Percentiles rank a stretch among this genome's conserved stretches.
These are phyloP conservation scores for Raphanus hybrid DNA, from an alignment of 441 rosid genomes.

Conservation along the genomic window DNA sequence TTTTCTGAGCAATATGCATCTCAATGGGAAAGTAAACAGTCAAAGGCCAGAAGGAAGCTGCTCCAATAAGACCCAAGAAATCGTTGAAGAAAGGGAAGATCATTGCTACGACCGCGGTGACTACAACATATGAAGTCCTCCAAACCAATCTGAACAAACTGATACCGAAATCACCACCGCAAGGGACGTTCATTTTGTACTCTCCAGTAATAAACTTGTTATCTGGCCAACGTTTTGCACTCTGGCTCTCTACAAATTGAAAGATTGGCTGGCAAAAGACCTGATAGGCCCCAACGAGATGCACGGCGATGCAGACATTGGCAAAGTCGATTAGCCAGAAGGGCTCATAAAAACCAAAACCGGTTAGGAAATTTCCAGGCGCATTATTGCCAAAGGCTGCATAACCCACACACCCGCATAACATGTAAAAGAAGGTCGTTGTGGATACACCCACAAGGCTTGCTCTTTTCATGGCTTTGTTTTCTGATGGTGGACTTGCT, in stretches of 20 bases:
- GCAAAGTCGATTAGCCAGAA: constrained; percentile 85
- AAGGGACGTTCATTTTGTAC: constrained; percentile 53
- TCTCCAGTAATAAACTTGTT: constrained; percentile 61
- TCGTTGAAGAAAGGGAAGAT: constrained; percentile 87
- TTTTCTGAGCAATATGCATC: constrained; percentile 73
- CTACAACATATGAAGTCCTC: constrained; percentile 68
- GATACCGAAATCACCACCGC: constrained; percentile 49
- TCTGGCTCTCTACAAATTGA: constrained; percentile 59
- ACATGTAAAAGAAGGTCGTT: constrained; percentile 73
- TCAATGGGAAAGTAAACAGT: constrained; percentile 84
- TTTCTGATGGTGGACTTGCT: constrained; percentile 78
- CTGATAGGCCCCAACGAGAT: constrained; percentile 91
- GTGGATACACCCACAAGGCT: constrained; percentile 54
- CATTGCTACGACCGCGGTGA: constrained; percentile 74
- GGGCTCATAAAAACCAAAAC: constrained; percentile 89
- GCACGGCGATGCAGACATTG: constrained; percentile 76
- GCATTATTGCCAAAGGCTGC: constrained; percentile 87
- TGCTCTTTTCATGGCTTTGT: constrained; percentile 83
- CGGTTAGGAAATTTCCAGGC: constrained; percentile 86
- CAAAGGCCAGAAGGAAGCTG: constrained; percentile 80
- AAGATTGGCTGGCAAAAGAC: constrained; percentile 84
- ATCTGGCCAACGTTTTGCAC: constrained; percentile 63
- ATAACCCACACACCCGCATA: constrained; percentile 81
- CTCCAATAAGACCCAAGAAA: constrained; percentile 78
- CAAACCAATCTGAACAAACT: constrained; percentile 68